These are phyloP conservation scores for Protomyces lactucae-debilis DNA, from an alignment of 1,139 yeast genomes.

Conservation along the genomic window DNA sequence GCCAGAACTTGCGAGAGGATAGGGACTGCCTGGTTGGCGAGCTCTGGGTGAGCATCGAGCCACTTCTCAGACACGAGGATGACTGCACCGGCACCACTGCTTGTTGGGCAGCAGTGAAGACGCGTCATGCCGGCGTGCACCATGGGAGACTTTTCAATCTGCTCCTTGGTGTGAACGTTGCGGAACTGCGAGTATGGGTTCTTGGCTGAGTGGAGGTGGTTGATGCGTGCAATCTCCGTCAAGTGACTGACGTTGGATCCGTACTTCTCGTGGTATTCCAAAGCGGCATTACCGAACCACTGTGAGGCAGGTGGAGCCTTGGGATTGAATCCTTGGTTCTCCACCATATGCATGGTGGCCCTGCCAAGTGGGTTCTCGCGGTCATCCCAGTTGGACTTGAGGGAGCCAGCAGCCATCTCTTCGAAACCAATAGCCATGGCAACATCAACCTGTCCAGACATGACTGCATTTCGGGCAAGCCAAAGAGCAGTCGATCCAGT, in stretches of 20 bases:
- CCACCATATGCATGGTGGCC: slow-evolving; percentile 33
- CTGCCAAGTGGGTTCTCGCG: slow-evolving; percentile 36
- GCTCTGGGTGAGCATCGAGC: slow-evolving; percentile 47
- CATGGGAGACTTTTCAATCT: slow-evolving; percentile 35
- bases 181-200: slow-evolving; percentile 39
- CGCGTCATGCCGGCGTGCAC: slow-evolving; percentile 36
- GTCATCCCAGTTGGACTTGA: slow-evolving; percentile 35
- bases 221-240: slow-evolving; percentile 37
- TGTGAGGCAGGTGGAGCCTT: slow-evolving; percentile 37
- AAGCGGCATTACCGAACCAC: slow-evolving; percentile 38
- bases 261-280: slow-evolving; percentile 35
- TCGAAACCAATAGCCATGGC: slow-evolving; percentile 38
- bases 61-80: slow-evolving; percentile 68
- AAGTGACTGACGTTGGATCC: slow-evolving; percentile 34
- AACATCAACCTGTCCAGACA: slow-evolving; percentile 36
- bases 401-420: slow-evolving; percentile 38
- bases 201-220: slow-evolving; percentile 37
- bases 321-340: slow-evolving; percentile 31
- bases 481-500: slow-evolving; percentile 38
- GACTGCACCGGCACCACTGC: slow-evolving; percentile 83
- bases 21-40: slow-evolving; percentile 36
- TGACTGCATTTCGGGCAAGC: slow-evolving; percentile 35
- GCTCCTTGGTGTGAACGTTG: slow-evolving; percentile 36
- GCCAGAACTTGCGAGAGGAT: slow-evolving; percentile 37
- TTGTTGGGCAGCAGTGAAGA: slow-evolving; percentile 39